Evolutionary conservation across 441 rosid species (phyloP).

Genomic region (Daphne laureola): DNA sequence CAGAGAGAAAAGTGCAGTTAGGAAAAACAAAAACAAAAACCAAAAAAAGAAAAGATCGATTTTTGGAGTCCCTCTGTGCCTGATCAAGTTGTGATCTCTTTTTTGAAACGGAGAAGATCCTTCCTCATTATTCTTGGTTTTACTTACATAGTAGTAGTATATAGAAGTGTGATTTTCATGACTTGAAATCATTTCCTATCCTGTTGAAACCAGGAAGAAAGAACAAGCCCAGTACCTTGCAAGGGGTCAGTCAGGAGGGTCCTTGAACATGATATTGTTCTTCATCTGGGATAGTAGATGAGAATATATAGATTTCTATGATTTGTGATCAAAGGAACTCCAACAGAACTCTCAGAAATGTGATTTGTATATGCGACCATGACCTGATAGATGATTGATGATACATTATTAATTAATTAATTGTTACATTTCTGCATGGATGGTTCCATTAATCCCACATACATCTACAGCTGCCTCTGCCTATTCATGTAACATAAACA

Average conservation of each 20-base stretch:
- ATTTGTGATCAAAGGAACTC: slow-evolving; percentile 26
- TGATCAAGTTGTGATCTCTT: slow-evolving; percentile 25
- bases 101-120: slow-evolving; percentile 12
- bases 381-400: no score
- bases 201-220: slow-evolving; percentile 21
- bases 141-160: no score
- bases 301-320: slow-evolving; percentile 9
- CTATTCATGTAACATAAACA: no score
- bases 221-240: slow-evolving; percentile 24
- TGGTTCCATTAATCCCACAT: no score
- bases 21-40: slow-evolving; percentile 20
- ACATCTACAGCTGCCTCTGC: no score
- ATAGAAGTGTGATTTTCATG: slow-evolving; percentile 6
- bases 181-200: slow-evolving; percentile 2
- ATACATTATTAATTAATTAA: no score
- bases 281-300: slow-evolving; percentile 25
- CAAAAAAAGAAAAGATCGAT: slow-evolving; percentile 17
- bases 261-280: slow-evolving; percentile 11
- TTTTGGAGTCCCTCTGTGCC: slow-evolving; percentile 29
- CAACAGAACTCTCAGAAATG: slow-evolving; percentile 16
- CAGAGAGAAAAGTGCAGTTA: slow-evolving; percentile 23
- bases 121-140: slow-evolving; percentile 26
- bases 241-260: slow-evolving; percentile 5
- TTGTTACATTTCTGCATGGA: no score
- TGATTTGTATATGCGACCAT: no score